Evolutionary conservation across 768 basidiomycete species (phyloP), one percentile per base, ranked within the genome.

Genomic region (Phlegmacium glaucopus): DNA sequence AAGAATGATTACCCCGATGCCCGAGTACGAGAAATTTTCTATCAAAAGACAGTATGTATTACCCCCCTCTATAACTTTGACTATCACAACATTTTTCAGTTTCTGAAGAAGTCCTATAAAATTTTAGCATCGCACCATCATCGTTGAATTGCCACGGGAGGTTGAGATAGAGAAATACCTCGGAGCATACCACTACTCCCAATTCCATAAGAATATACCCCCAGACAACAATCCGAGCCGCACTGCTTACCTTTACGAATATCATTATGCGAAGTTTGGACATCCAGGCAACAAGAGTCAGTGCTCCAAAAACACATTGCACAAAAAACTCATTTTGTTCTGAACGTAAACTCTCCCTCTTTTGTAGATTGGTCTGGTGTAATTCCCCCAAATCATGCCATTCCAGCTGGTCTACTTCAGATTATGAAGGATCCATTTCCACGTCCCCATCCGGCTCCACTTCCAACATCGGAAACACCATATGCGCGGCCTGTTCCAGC

Each of bases 191-290:
- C 37, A 48, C 6, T 61, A 61, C 28, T 48, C 42, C 1, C 42
- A 42, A 6, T 64, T 65, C 44, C 49, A 66, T 5, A 22, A 22
- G 3, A 9, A 28, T 27, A 28, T 29, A 54, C 28, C 47, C 41
- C 16, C 41, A 43, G 4, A 44, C 9, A 49, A 50, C 8, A 29
- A 43, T 2, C n/a, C n/a, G n/a, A n/a, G n/a, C n/a, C 44, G 42
- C 6, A 47, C 54, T 2, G 66, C 66, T 10, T 58, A 55, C 32
- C 49, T 71, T 6, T 71, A 71, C 25, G 65, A 68, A 41, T 71
- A 66, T 34, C 55, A 59, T 10, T 62, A 64, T 26, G 50, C 49
- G 29, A 53, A 45, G 1, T 59, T 56, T 26, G 54, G 60, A 18
- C 52, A 64, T 42, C 68, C 68, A 15, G 42, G 50, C 3, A 51